Percentiles rank a stretch among this genome's conserved stretches.
Evolutionary conservation across 371 early-diverging fungal genomes (phyloP).

Genomic region (Mucor racemosus): DNA sequence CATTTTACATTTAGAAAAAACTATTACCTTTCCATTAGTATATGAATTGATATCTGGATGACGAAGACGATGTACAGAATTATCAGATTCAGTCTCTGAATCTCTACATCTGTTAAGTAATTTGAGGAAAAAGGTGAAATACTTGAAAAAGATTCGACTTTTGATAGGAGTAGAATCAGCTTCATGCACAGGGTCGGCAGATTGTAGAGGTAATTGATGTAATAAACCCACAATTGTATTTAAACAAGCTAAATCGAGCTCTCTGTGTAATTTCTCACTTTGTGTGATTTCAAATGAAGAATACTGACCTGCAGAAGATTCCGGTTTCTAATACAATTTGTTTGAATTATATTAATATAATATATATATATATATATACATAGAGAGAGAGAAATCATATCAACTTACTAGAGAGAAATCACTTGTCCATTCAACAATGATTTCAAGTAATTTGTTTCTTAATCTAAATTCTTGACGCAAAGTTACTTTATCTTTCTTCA

Average conservation of each 20-base stretch:
- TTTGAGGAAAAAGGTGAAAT: slow-evolving; percentile 89
- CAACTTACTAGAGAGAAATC: slow-evolving; percentile 67
- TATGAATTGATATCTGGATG: slow-evolving; percentile 7
- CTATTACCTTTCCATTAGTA: slow-evolving; percentile 17
- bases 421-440: slow-evolving; percentile 87
- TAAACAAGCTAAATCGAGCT: slow-evolving; percentile 83
- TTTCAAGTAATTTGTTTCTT: slow-evolving; percentile 82
- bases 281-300: slow-evolving; percentile 43
- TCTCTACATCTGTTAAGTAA: slow-evolving; percentile 83
- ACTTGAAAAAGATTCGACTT: slow-evolving; percentile 81
- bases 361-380: no score
- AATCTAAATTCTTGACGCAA: slow-evolving; percentile 87
- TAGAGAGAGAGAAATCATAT: background rate
- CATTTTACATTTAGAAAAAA: background rate
- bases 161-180: slow-evolving; percentile 72
- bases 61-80: slow-evolving; percentile 13
- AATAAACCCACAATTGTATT: slow-evolving; percentile 83
- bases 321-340: slow-evolving; percentile 34
- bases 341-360: background rate
- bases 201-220: slow-evolving; percentile 83
- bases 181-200: slow-evolving; percentile 71
- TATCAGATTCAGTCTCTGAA: slow-evolving; percentile 46
- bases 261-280: slow-evolving; percentile 72
- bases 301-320: slow-evolving; percentile 37
- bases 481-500: slow-evolving; percentile 78